Evolutionary conservation across 768 basidiomycete genomes (phyloP), one percentile per base, ranked within the genome.

Genomic region (Tylopilus intermedius): DNA sequence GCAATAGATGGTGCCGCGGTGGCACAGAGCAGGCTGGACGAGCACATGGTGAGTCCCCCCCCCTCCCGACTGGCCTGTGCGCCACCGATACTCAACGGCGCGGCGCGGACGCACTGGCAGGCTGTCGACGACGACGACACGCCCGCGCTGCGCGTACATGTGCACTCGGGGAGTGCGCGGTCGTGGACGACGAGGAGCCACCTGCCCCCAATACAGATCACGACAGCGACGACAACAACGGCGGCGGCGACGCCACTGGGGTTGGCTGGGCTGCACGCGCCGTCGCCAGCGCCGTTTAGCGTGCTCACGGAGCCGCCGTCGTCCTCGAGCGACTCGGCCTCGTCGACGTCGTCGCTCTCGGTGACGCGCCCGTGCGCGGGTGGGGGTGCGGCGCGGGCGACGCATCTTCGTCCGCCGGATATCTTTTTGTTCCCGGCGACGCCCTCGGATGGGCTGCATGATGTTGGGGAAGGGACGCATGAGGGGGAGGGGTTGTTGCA

Each of bases 21-120:
- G 44, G n/a, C 32, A 27, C 56, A 61, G 45, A 43, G 43, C 35
- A 58, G 54, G 37, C 51, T 51, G 33, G 82, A 83, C 59, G 76
- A 67, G 40, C 55, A 57, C 44, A 73, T 84, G 78, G 81, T 82
- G 50, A 49, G 76, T 67, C 39, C 40, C 66, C 32, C 40, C 18
- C 1, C 33, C 42, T 18, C 41, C 15, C 24, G 13, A 30, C 4
- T 30, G 30, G 30, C 30, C 8, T 30, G 30, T 30, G 7, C 7
- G 37, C 24, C 45, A 38, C 38, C 21, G 44, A 47, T 46, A 29
- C 60, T 62, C 52, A 64, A 40, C 30, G 35, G 38, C 9, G 27
- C 24, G 24, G 24, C 24, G 24, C 24, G 24, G 24, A 24, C 5
- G 2, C 24, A 24, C 24, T 24, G 24, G 24, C 45, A 65, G 65